Evolutionary conservation across 2,329 filamentous ascomycete species (phyloP).

Genomic region (Sordariomycetes sp.): DNA sequence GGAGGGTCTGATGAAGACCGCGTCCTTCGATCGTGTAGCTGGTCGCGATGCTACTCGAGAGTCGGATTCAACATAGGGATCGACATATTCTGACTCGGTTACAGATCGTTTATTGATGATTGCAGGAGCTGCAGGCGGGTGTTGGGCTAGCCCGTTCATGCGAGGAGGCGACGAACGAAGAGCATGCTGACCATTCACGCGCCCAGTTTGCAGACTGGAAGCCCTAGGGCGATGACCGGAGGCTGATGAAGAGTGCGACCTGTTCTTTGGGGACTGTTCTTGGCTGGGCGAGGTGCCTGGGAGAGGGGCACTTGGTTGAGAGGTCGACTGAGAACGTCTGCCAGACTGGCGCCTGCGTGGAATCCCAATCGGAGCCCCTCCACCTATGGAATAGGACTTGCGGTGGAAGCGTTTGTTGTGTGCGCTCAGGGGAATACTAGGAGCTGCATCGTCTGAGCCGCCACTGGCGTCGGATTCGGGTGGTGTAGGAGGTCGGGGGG

Average conservation of each 20-base stretch:
- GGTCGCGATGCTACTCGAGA: too few species aligned
- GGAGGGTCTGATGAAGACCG: conserved; percentile 19
- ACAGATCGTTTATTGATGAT: too few species aligned
- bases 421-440: neutral
- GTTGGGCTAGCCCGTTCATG: too few species aligned
- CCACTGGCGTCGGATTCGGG: conserved; percentile 9
- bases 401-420: conserved; percentile 4
- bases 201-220: conserved; percentile 1
- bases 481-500: conserved; percentile 20
- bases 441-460: neutral
- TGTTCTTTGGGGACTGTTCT: too few species aligned
- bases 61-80: too few species aligned
- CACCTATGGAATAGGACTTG: conserved; percentile 15
- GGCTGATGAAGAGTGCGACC: neutral
- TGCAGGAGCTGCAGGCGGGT: too few species aligned
- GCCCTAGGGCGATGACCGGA: neutral
- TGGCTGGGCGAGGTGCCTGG: too few species aligned
- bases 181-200: neutral
- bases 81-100: too few species aligned
- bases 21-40: too few species aligned
- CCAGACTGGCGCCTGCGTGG: neutral
- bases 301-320: too few species aligned
- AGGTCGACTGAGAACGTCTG: neutral
- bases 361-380: too few species aligned
- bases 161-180: too few species aligned